Conservation (phyloP, 2,329 filamentous ascomycete species). For the Neofusicoccum kwambonambiense region DNA sequence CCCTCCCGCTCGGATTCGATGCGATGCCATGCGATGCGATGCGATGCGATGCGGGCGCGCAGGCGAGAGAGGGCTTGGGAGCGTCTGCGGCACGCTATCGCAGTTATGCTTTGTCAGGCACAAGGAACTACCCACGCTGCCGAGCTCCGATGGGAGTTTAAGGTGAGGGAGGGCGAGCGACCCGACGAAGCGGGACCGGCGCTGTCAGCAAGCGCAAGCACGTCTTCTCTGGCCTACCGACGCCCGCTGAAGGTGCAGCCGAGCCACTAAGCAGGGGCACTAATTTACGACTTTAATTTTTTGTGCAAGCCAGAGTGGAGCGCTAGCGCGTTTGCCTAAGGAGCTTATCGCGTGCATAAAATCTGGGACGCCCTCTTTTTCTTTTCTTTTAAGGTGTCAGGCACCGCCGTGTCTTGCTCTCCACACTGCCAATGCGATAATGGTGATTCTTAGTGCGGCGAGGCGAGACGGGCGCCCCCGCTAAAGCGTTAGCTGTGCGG, state of each 20-base stretch:
- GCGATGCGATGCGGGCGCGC: too few species aligned
- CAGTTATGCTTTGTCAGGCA: not conserved
- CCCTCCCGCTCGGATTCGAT: too few species aligned
- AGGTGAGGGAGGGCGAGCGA: not conserved
- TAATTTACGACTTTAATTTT: not conserved
- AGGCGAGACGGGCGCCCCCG: not conserved
- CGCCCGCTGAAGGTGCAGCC: not conserved
- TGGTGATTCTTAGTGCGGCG: not conserved
- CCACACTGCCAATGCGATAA: too few species aligned
- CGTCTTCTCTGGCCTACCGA: not conserved
- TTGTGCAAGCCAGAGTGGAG: not conserved
- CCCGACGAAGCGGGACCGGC: slow-evolving; percentile 4
- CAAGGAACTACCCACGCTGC: not conserved
- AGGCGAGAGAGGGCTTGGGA: too few species aligned
- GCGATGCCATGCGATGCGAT: too few species aligned
- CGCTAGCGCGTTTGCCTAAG: not conserved
- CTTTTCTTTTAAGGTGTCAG: too few species aligned
- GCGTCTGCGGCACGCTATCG: too few species aligned
- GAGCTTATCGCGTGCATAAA: not conserved
- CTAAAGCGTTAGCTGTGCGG: not conserved
- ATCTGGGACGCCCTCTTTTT: not conserved
- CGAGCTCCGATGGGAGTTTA: not conserved
- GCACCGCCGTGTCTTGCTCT: too few species aligned
- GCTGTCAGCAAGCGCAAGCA: not conserved
- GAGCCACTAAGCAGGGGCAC: not conserved